Percentiles rank a stretch among this genome's conserved stretches.
Conservation (phyloP, 495 filamentous ascomycete species). For the Penicillium argentinense region DNA sequence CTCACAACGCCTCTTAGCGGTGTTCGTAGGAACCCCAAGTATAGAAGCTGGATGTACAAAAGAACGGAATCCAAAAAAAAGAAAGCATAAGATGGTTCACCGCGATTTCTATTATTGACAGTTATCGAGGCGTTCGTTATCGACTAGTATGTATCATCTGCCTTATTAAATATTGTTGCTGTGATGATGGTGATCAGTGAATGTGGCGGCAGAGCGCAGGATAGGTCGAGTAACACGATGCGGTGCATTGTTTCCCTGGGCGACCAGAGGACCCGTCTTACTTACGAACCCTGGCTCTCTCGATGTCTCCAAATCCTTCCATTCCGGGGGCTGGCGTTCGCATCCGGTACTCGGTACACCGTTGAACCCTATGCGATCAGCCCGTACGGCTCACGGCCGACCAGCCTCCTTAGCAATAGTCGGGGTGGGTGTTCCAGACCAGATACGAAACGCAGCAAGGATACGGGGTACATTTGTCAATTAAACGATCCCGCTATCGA, state of each 20-base stretch:
- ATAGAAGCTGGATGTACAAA: no score
- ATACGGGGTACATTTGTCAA: background rate
- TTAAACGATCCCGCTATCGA: no score
- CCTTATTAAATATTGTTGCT: background rate
- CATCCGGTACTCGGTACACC: background rate
- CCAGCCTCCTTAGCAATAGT: background rate
- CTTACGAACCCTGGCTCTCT: conserved; percentile 5
- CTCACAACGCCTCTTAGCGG: background rate
- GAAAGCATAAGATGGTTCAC: background rate
- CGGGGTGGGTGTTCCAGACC: background rate
- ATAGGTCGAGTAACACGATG: background rate
- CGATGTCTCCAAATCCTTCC: background rate
- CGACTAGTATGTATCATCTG: background rate
- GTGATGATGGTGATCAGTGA: background rate
- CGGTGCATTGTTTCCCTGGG: conserved; percentile 4
- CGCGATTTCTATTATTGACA: background rate
- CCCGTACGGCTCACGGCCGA: background rate
- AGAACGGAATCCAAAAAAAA: background rate
- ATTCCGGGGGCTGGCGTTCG: conserved; percentile 2
- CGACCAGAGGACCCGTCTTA: background rate
- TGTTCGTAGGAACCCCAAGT: background rate
- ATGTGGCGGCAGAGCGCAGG: background rate
- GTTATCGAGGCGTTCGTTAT: background rate
- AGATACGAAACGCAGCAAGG: background rate
- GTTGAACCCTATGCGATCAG: background rate